These are phyloP conservation scores for Crithidia bombi DNA, from an alignment of 208 protist genomes.

Conservation along the genomic window DNA sequence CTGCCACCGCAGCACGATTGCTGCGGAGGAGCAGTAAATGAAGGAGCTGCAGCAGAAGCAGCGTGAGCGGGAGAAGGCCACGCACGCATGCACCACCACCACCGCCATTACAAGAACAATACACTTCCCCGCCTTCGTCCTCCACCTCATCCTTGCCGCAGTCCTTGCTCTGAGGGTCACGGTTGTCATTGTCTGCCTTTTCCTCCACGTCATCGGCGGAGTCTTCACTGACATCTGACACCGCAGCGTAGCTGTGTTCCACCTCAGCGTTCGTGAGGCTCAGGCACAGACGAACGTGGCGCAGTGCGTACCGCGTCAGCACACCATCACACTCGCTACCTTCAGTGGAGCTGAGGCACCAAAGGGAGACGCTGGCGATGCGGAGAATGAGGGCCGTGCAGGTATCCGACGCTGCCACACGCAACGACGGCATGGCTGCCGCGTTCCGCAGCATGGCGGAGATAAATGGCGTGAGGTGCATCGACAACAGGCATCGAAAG, in stretches of 20 bases:
- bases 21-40: constrained; percentile 50
- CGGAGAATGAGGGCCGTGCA: constrained; percentile 8
- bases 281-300: constrained; percentile 31
- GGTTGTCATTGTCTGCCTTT: neutral
- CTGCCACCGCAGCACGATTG: constrained; percentile 40
- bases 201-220: neutral
- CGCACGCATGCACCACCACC: neutral
- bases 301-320: constrained; percentile 28
- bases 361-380: constrained; percentile 23
- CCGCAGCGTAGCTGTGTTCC: neutral
- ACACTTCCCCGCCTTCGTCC: neutral
- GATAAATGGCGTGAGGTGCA: neutral
- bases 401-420: neutral
- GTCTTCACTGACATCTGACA: no score
- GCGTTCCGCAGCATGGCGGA: neutral
- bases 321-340: constrained; percentile 12
- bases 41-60: constrained; percentile 36
- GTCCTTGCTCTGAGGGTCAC: no score
- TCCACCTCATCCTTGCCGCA: neutral
- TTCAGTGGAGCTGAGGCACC: constrained; percentile 4
- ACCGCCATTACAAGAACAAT: neutral
- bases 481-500: neutral
- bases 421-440: neutral
- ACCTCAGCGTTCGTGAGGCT: constrained; percentile 16
- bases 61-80: constrained; percentile 1